These are phyloP conservation scores for Porcisia hertigi DNA, from an alignment of 208 protist species.

Conservation along the genomic window DNA sequence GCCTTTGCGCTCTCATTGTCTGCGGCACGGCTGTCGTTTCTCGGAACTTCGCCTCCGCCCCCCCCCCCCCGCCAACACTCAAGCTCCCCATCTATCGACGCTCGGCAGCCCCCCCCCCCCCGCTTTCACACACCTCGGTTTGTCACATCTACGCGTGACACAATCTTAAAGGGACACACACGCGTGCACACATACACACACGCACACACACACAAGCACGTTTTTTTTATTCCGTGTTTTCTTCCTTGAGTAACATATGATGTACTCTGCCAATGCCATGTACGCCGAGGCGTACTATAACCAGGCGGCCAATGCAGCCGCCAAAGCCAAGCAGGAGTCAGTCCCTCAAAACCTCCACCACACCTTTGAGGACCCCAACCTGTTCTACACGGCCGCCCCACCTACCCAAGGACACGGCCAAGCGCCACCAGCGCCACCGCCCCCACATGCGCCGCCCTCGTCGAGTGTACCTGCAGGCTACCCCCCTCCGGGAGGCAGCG, in stretches of 20 bases:
- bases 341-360: conserved; percentile 40
- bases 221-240: not conserved
- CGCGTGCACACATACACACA: not conserved
- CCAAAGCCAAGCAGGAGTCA: conserved; percentile 17
- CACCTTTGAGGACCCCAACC: conserved; percentile 55
- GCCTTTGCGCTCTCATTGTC: not conserved
- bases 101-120: not conserved
- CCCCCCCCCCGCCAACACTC: not conserved
- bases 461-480: conserved; percentile 8
- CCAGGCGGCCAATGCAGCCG: not conserved
- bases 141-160: not conserved
- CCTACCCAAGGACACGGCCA: not conserved
- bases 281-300: conserved; percentile 32
- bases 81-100: not conserved
- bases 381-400: conserved; percentile 12
- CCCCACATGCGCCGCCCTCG: conserved; percentile 5
- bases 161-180: not conserved
- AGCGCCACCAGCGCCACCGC: conserved; percentile 7
- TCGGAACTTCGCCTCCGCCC: not conserved
- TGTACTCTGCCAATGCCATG: conserved; percentile 28
- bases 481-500: not conserved
- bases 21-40: not conserved
- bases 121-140: not conserved
- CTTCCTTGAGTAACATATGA: too few relatives aligned
- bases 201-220: too few relatives aligned